phyloP scores from a whole-genome alignment of 2,329 filamentous ascomycete species.

The Clarireedia sp. region DNA sequence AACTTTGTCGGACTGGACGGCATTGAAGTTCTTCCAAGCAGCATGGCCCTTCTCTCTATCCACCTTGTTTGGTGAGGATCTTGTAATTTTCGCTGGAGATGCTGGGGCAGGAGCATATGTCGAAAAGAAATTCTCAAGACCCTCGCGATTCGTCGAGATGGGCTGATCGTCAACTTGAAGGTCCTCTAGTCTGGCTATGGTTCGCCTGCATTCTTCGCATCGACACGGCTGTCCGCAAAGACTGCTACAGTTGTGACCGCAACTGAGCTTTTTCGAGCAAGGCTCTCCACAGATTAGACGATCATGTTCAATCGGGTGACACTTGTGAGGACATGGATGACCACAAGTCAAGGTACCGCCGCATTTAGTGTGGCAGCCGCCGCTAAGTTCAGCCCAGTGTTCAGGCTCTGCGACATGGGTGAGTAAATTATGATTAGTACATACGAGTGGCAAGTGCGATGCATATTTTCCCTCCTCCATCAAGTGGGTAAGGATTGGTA shows the following conservation, averaged over 20 bases:
- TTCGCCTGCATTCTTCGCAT: slow-evolving; percentile 17
- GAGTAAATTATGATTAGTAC: slow-evolving; percentile 47
- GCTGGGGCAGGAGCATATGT: not conserved
- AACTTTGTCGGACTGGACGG: not conserved
- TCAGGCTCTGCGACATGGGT: slow-evolving; percentile 44
- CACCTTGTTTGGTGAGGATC: not conserved
- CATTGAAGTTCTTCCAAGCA: not conserved
- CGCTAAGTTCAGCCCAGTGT: slow-evolving; percentile 45
- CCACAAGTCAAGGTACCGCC: slow-evolving; percentile 26
- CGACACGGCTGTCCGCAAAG: slow-evolving; percentile 21
- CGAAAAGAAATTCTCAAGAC: not conserved
- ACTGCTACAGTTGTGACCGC: slow-evolving; percentile 26
- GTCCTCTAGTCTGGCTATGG: not conserved
- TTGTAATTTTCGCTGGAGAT: not conserved
- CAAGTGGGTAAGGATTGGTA: slow-evolving; percentile 35
- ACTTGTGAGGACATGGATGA: slow-evolving; percentile 24
- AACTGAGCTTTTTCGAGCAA: slow-evolving; percentile 18
- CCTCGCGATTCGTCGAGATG: not conserved
- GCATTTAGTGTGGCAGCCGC: slow-evolving; percentile 45
- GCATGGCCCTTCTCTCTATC: not conserved
- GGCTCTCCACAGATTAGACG: slow-evolving; percentile 19
- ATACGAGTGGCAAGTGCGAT: slow-evolving; percentile 49
- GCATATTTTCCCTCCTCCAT: slow-evolving; percentile 31
- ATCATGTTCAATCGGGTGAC: slow-evolving; percentile 26
- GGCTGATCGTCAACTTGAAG: not conserved